Base-by-base conservation (phyloP, 169 alveolate genomes). In the Eimeria necatrix region DNA sequence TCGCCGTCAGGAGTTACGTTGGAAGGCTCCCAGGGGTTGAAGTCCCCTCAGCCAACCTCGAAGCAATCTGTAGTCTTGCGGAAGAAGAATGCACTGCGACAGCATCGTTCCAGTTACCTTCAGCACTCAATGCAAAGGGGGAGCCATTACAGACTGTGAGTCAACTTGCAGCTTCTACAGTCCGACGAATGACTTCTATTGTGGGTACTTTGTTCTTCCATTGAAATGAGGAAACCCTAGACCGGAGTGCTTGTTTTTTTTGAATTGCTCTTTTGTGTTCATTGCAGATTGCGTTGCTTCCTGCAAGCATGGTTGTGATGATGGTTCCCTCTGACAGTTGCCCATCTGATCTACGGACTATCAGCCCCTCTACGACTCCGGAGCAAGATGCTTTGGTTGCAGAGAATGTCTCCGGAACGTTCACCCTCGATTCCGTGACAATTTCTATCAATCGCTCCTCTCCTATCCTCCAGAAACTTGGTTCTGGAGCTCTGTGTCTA, bases 1-100 rank as follows among this genome's bases (percentile, higher is more conserved):
- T n/a, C 86, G 20, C 48, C 22, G 48, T 56, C 32, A 85, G 92
- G 64, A 59, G 14, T 46, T 85, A 85, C 22, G 56, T 85, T 4
- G 92, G 92, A 60, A 59, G 92, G 92, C 81, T 85, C 51, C 92
- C 92, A 3, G 92, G 92, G 49, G 24, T 60, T 22, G 81, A 59
- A 20, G 26, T 85, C 18, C 92, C 92, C 4, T 85, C 92, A 26
- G 48, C 81, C 32, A 24, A 32, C 20, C 4, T 60, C 22, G 80
- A 85, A 18, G 61, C 48, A 10, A 14, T 8, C 5, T 85, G 92
- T 61, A 46, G 61, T 51, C 61, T 85, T 16, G 12, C 49, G 41
- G 4, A 32, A 20, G 20, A 26, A n/a, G 22, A 5, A 14, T 85
- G 92, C 92, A 60, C 56, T 16, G 92, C 64, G 60, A 60, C 61